Percentiles rank a stretch among this genome's conserved stretches.
phyloP scores from a whole-genome alignment of 345 rosid genomes.

The Citrus maxima region DNA sequence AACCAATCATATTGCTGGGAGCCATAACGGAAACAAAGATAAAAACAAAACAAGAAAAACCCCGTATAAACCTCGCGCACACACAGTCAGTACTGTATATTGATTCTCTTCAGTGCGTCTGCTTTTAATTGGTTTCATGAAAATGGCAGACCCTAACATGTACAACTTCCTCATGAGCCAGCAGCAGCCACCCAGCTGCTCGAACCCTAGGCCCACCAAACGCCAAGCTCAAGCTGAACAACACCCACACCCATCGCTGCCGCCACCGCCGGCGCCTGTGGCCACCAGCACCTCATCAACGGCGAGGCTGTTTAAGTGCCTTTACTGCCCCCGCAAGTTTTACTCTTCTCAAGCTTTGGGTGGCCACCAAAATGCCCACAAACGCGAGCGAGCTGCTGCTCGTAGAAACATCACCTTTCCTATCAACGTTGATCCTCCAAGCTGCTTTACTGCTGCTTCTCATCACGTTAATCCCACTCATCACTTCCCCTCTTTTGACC shows the following conservation, averaged over 20 bases:
- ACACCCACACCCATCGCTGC: constrained; percentile 12
- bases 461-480: constrained; percentile 6
- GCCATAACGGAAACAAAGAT: neutral
- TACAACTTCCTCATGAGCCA: constrained; percentile 39
- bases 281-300: constrained; percentile 17
- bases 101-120: neutral
- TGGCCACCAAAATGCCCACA: constrained; percentile 98
- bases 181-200: neutral
- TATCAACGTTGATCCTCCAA: neutral
- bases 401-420: constrained; percentile 43
- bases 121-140: neutral
- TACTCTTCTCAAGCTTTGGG: constrained; percentile 95
- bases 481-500: constrained; percentile 3
- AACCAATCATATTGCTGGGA: constrained; percentile 11
- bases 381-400: constrained; percentile 89
- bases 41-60: constrained; percentile 17
- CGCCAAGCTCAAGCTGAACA: constrained; percentile 8
- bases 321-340: constrained; percentile 85
- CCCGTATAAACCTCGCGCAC: constrained; percentile 11
- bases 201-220: constrained; percentile 22
- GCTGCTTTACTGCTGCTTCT: neutral
- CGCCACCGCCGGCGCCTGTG: constrained; percentile 10
- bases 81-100: neutral
- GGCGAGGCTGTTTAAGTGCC: constrained; percentile 61
- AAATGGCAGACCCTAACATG: constrained; percentile 42